Evolutionary conservation across 2,329 filamentous ascomycete genomes (phyloP).

Genomic region (Domatiomyces globalis): DNA sequence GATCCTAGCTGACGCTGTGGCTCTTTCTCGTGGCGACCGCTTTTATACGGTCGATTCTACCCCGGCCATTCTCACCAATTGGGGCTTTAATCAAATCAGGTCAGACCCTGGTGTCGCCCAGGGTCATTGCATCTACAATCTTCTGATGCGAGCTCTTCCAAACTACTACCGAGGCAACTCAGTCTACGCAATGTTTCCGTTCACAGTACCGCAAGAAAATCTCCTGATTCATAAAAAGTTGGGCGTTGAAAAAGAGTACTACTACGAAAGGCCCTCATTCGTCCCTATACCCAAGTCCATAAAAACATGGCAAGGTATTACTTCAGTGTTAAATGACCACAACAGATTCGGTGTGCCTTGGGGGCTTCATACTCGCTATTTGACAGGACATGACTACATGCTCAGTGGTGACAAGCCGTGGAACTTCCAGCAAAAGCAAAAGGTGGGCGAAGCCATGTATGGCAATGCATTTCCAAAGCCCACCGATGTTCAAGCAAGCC

Average conservation of each 20-base stretch:
- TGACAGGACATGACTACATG: slow-evolving; percentile 33
- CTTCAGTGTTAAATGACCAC: slow-evolving; percentile 29
- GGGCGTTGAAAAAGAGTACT: slow-evolving; percentile 30
- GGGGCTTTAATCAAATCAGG: slow-evolving; percentile 30
- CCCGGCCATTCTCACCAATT: slow-evolving; percentile 31
- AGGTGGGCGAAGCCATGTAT: slow-evolving; percentile 28
- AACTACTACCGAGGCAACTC: slow-evolving; percentile 35
- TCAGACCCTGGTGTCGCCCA: slow-evolving; percentile 30
- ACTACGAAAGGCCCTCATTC: slow-evolving; percentile 23
- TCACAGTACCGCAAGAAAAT: slow-evolving; percentile 36
- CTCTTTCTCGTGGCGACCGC: slow-evolving; percentile 33
- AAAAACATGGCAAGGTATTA: slow-evolving; percentile 32
- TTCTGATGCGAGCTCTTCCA: slow-evolving; percentile 38
- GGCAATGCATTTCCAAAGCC: neutral
- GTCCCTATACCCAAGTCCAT: slow-evolving; percentile 27
- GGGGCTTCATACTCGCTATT: slow-evolving; percentile 23
- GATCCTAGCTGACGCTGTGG: slow-evolving; percentile 35
- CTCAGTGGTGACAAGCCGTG: slow-evolving; percentile 31
- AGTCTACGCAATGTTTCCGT: slow-evolving; percentile 37
- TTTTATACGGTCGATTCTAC: slow-evolving; percentile 35
- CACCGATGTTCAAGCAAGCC: slow-evolving; percentile 31
- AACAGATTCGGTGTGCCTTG: slow-evolving; percentile 35
- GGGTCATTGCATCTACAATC: slow-evolving; percentile 38
- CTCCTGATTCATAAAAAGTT: slow-evolving; percentile 29
- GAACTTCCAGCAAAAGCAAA: slow-evolving; percentile 30